Base-by-base conservation (phyloP, 257 asterid species). In the Pogostemon cablin region DNA sequence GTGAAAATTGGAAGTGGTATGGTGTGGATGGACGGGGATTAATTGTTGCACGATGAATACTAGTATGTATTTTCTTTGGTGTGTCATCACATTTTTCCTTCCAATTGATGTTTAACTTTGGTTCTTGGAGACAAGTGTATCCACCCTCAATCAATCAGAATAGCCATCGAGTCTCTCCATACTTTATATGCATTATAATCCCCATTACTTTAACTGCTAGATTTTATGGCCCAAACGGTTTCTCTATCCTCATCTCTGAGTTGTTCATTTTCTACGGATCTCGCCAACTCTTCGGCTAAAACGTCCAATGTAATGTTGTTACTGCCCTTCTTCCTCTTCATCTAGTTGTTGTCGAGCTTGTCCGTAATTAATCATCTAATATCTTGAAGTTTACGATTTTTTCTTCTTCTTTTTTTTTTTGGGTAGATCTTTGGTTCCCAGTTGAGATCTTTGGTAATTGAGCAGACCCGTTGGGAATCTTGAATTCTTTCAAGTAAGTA, bases 401-500 rank as follows among this genome's bases (percentile, higher is more conserved):
- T 25, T 25, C 1, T 25, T 25, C 32, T 25, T 15, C 15, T 25
- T n/a, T 60, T 39, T 35, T 37, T 35, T 37, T 37, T 3, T 3
- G 32, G 32, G 32, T 25, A 34, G 15, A 34, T 34, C 3, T 32
- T 35, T 2, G 49, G 32, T 60, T 62, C 50, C 52, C 67, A 62
- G 52, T 7, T 62, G 39, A 62, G 50, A 40, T 62, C 52, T 62
- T 52, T 38, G 39, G 67, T 15, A 62, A 41, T 2, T 15, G 90
- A 81, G 66, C 87, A 78, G 75, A 68, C 78, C 84, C 65, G 4
- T 77, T 60, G 67, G 67, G 52, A 43, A 62, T 62, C 7, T 41
- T 41, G 49, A 12, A 78, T 76, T 73, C 81, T 12, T 68, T 74
- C 41, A 76, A 74, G 97, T 90, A 82, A 78, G 90, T 62, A 44